Evolutionary conservation across 2,329 filamentous ascomycete genomes (phyloP).

Genomic region (Colletotrichum kahawae): DNA sequence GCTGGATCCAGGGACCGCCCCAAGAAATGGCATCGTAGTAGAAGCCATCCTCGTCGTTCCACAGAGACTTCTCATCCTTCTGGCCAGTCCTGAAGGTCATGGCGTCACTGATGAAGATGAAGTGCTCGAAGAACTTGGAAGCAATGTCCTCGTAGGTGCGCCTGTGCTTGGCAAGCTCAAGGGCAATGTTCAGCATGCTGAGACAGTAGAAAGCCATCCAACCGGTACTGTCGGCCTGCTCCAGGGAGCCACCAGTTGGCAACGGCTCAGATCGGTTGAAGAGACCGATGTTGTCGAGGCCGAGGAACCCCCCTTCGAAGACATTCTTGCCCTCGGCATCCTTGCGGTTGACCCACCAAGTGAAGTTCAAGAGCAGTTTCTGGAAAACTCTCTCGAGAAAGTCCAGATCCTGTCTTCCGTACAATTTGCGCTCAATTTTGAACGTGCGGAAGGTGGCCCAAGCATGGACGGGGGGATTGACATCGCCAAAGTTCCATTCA

Average conservation of each 20-base stretch:
- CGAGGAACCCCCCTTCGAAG: constrained; percentile 95
- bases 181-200: constrained; percentile 94
- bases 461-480: constrained; percentile 95
- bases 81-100: constrained; percentile 82
- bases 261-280: constrained; percentile 97
- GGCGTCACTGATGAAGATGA: constrained; percentile 96
- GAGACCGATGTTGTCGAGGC: constrained; percentile 94
- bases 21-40: constrained; percentile 99
- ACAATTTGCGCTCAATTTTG: constrained; percentile 98
- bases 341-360: constrained; percentile 99
- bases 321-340: constrained; percentile 95
- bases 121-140: constrained; percentile 98
- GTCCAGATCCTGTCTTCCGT: constrained; percentile 91
- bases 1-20: constrained; percentile 91
- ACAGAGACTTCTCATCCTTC: constrained; percentile 81
- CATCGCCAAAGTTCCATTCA: constrained; percentile 98
- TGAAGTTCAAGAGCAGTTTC: constrained; percentile 94
- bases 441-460: constrained; percentile 96
- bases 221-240: constrained; percentile 96
- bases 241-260: constrained; percentile 89
- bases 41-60: constrained; percentile 97
- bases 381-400: constrained; percentile 97
- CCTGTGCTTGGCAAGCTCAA: constrained; percentile 94
- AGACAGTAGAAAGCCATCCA: constrained; percentile 99
- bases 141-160: constrained; percentile 96